Conservation (phyloP, 2,329 filamentous ascomycete species). For the Paecilomyces sp. region DNA sequence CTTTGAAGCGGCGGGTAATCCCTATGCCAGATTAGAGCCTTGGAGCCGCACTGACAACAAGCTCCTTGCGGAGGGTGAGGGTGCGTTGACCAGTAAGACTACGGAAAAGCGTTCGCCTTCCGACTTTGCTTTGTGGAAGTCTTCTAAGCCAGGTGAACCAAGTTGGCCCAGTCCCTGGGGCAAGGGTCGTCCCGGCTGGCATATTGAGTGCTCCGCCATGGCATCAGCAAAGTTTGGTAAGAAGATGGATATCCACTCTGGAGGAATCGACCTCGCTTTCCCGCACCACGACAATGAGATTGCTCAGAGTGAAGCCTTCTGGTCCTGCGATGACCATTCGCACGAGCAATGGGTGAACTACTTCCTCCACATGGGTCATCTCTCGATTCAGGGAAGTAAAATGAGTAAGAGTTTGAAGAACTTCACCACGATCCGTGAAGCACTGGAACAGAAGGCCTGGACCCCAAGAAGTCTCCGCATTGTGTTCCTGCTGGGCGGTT, state of each 20-base stretch:
- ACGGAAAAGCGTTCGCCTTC: slow-evolving; percentile 65
- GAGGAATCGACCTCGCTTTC: slow-evolving; percentile 84
- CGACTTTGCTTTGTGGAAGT: slow-evolving; percentile 93
- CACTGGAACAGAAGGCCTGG: slow-evolving; percentile 61
- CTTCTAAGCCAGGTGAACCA: slow-evolving; percentile 84
- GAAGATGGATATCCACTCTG: slow-evolving; percentile 86
- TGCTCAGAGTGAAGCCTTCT: slow-evolving; percentile 85
- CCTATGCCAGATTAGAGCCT: slow-evolving; percentile 77
- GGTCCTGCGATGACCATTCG: slow-evolving; percentile 35
- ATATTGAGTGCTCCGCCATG: slow-evolving; percentile 97
- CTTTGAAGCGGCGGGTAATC: slow-evolving; percentile 77
- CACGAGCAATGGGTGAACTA: slow-evolving; percentile 82
- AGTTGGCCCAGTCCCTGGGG: slow-evolving; percentile 88
- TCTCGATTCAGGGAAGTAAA: slow-evolving; percentile 82
- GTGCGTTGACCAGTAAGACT: slow-evolving; percentile 58
- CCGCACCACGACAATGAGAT: slow-evolving; percentile 92
- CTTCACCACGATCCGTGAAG: slow-evolving; percentile 86
- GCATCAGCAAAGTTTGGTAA: slow-evolving; percentile 79
- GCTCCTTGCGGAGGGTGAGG: slow-evolving; percentile 82
- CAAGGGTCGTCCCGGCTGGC: slow-evolving; percentile 83
- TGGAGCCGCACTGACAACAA: slow-evolving; percentile 79
- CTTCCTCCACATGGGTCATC: slow-evolving; percentile 90
- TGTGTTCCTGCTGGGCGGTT: slow-evolving; percentile 78
- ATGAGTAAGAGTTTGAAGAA: slow-evolving; percentile 97
- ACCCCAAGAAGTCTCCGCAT: slow-evolving; percentile 74